phyloP scores from a whole-genome alignment of 2,329 filamentous ascomycete genomes.

The Emydomyces testavorans region DNA sequence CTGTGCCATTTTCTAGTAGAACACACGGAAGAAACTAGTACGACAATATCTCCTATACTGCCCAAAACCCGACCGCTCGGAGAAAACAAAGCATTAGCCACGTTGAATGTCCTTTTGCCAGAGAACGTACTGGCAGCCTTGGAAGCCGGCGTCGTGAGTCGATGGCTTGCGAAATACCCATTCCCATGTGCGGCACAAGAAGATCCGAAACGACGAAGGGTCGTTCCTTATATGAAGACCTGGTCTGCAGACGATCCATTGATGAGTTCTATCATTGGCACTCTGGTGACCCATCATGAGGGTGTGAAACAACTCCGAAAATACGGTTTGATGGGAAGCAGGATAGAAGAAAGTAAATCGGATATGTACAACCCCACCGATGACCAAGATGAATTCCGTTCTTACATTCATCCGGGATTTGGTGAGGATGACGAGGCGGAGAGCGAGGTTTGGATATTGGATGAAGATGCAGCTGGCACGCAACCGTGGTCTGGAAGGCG shows the following conservation, averaged over 20 bases:
- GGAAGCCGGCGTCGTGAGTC: slow-evolving; percentile 54
- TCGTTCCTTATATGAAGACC: slow-evolving; percentile 32
- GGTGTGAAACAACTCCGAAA: slow-evolving; percentile 33
- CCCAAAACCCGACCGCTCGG: slow-evolving; percentile 33
- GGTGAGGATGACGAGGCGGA: slow-evolving; percentile 40
- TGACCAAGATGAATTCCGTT: not conserved
- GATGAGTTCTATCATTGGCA: slow-evolving; percentile 36
- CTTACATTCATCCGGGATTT: slow-evolving; percentile 39
- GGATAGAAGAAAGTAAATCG: slow-evolving; percentile 25
- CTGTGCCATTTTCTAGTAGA: slow-evolving; percentile 33
- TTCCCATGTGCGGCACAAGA: slow-evolving; percentile 50
- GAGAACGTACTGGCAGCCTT: slow-evolving; percentile 48
- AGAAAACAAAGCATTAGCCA: slow-evolving; percentile 35
- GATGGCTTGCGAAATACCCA: slow-evolving; percentile 62
- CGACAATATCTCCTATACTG: slow-evolving; percentile 29
- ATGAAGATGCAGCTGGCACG: slow-evolving; percentile 41
- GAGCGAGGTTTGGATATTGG: slow-evolving; percentile 41
- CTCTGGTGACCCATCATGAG: slow-evolving; percentile 29
- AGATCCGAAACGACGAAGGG: slow-evolving; percentile 35
- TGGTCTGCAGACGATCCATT: slow-evolving; percentile 34
- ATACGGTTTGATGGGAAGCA: slow-evolving; percentile 34
- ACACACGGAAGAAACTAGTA: slow-evolving; percentile 27
- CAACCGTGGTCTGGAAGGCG: slow-evolving; percentile 25
- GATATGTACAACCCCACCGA: not conserved
- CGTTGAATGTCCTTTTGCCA: slow-evolving; percentile 52